phyloP scores from a whole-genome alignment of 2,329 filamentous ascomycete species.

The Ophiostoma piceae region DNA sequence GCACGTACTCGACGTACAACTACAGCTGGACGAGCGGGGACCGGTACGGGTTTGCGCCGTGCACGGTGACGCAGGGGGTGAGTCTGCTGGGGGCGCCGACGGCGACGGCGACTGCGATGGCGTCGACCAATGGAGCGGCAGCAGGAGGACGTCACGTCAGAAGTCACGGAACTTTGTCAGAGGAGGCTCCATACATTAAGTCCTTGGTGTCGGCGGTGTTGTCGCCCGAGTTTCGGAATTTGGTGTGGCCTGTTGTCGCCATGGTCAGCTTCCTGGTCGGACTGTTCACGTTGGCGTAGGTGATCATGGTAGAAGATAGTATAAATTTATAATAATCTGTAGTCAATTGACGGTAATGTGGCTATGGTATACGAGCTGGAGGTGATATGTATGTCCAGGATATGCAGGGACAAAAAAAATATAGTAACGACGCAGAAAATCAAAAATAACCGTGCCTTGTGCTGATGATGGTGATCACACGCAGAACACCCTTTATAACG shows the following conservation, averaged over 20 bases:
- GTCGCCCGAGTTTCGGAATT: neutral
- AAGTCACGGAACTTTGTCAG: neutral
- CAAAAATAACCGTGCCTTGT: neutral
- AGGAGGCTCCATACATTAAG: neutral
- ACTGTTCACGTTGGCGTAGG: neutral
- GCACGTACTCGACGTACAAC: conserved; percentile 30
- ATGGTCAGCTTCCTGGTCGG: neutral
- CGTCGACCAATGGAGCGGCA: neutral
- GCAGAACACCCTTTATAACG: neutral
- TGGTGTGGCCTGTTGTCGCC: neutral
- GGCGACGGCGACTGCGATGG: neutral
- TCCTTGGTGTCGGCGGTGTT: neutral
- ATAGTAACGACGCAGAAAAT: neutral
- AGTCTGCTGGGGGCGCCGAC: conserved; percentile 25
- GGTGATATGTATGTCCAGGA: neutral
- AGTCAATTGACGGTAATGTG: neutral
- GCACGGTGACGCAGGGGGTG: conserved; percentile 30
- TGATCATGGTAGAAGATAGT: neutral
- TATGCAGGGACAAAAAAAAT: neutral
- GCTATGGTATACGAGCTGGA: neutral
- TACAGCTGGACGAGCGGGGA: conserved; percentile 32
- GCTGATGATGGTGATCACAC: neutral
- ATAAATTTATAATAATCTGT: neutral
- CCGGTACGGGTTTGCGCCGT: conserved; percentile 31
- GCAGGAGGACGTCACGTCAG: neutral